Percentiles rank a stretch among this genome's conserved stretches.
phyloP scores from a whole-genome alignment of 306 rosid species.

The Arachis hypogaea region DNA sequence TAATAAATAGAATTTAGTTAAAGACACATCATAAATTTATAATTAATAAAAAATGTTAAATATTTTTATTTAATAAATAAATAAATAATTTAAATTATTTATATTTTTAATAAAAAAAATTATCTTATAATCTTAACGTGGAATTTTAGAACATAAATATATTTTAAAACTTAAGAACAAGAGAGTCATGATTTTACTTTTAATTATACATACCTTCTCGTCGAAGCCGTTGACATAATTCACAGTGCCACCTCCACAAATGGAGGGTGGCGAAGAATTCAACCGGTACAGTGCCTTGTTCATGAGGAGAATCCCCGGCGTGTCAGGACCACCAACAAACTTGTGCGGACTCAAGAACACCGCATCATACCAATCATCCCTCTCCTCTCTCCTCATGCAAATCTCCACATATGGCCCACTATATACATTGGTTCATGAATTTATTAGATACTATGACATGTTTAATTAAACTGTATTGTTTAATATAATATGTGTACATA shows the following conservation, averaged over 20 bases:
- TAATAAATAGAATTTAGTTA: no score
- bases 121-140: no score
- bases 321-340: slow-evolving; percentile 81
- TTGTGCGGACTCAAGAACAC: slow-evolving; percentile 79
- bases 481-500: no score
- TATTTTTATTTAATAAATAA: no score
- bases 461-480: no score
- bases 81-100: no score
- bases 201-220: slow-evolving; percentile 51
- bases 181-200: neutral
- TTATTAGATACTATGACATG: no score
- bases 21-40: no score
- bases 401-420: slow-evolving; percentile 82
- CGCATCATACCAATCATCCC: slow-evolving; percentile 66
- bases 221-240: slow-evolving; percentile 70
- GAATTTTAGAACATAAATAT: no score
- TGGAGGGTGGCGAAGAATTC: slow-evolving; percentile 67
- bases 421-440: neutral
- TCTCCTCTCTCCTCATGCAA: slow-evolving; percentile 57
- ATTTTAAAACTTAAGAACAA: neutral
- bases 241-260: slow-evolving; percentile 91
- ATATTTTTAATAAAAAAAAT: no score
- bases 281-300: slow-evolving; percentile 58
- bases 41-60: no score
- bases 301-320: slow-evolving; percentile 75